These are phyloP conservation scores for Alternaria arbusti DNA, from an alignment of 2,329 filamentous ascomycete genomes.

Conservation along the genomic window DNA sequence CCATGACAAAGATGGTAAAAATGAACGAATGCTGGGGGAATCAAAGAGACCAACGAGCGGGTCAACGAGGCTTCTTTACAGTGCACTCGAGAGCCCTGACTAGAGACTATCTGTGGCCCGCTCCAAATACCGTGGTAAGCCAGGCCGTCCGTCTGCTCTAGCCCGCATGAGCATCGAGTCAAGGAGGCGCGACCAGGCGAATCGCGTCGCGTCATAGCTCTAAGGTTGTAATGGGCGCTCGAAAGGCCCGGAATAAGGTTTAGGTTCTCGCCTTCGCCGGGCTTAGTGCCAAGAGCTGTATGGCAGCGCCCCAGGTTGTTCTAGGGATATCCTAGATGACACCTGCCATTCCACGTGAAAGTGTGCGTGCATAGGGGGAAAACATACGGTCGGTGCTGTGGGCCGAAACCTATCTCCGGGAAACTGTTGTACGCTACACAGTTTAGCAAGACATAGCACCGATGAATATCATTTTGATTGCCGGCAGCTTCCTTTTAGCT, in stretches of 20 bases:
- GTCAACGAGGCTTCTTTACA: slow-evolving; percentile 20
- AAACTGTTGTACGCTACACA: neutral
- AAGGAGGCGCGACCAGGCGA: slow-evolving; percentile 13
- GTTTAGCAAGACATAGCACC: neutral
- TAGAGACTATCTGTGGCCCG: slow-evolving; percentile 13
- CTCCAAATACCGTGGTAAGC: slow-evolving; percentile 18
- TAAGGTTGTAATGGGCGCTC: slow-evolving; percentile 17
- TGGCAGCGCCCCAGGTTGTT: slow-evolving; percentile 8
- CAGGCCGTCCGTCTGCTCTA: slow-evolving; percentile 25
- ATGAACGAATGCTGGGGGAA: slow-evolving; percentile 7
- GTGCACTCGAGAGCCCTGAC: slow-evolving; percentile 18
- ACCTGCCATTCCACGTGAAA: slow-evolving; percentile 21
- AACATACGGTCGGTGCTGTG: neutral
- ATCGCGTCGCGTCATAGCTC: slow-evolving; percentile 15
- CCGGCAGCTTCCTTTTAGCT: slow-evolving; percentile 7
- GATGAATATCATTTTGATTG: neutral
- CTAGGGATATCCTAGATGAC: slow-evolving; percentile 23
- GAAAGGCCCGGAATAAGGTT: slow-evolving; percentile 22
- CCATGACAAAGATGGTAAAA: slow-evolving; percentile 26
- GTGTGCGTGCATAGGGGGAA: slow-evolving; percentile 1
- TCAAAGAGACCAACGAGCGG: slow-evolving; percentile 8
- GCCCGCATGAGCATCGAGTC: slow-evolving; percentile 24
- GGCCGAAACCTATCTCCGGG: neutral
- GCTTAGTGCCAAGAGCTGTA: slow-evolving; percentile 17
- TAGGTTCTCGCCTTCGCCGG: slow-evolving; percentile 27